Base-by-base conservation (phyloP, 768 basidiomycete genomes). In the Tylopilus rubrobrunneus region DNA sequence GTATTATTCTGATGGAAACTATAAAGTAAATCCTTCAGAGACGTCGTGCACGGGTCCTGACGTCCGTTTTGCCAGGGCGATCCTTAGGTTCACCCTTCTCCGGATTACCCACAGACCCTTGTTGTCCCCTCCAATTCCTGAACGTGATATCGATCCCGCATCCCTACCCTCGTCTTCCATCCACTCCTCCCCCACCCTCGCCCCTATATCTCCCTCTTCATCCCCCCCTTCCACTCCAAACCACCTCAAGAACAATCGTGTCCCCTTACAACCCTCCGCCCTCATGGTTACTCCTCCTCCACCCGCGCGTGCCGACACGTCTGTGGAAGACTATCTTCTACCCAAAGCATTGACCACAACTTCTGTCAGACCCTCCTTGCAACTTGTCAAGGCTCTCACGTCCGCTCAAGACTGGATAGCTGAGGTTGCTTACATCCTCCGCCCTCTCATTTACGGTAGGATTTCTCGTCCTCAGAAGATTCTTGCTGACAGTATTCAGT, bases 121-220 rank as follows among this genome's bases (percentile, higher is more conserved):
- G 23, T 67, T 95, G 12, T 78, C 81, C 2, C 86, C 87, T 3
- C 86, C 89, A 19, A 83, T 93, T 50, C 92, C 94, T 14, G 89
- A 92, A 70, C 84, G 94, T 48, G 92, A 94, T 60, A 79, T 92
- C 57, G 94, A 95, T 67, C 87, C 89, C 5, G 76, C 87, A 6
- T 75, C 78, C 44, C 65, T 92, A 8, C 79, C 85, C 14, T 67
- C 79, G 10, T 74, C 74, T 37, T 81, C 79, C 27, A 73, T 75
- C 49, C 67, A 76, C 28, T 80, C 80, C 8, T 82, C 87, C 17
- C 83, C 85, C 19, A 83, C 83, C 5, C 73, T 84, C 42, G 82
- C 75, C 28, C 77, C 84, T 4, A 81, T 85, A 7, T 80, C 84
- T 9, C 78, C 79, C 14, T 72, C 76, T 1, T 72, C 19, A 19